Evolutionary conservation across 768 basidiomycete genomes (phyloP).

Genomic region (Amanita rubescens): DNA sequence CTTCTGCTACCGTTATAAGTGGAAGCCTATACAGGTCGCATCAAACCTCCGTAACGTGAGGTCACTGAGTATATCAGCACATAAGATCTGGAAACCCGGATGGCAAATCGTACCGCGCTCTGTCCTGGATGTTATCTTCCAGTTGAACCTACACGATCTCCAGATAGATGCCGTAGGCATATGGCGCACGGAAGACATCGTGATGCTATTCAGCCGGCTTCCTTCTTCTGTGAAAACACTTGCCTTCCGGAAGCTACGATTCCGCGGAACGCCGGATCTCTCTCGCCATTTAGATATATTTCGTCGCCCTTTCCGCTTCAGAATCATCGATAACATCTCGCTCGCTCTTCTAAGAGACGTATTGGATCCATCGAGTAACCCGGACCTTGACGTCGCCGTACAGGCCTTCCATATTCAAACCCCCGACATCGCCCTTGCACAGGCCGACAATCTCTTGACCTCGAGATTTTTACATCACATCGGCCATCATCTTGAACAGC

Average conservation of each 20-base stretch:
- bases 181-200: neutral
- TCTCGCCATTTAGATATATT: neutral
- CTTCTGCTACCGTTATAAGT: neutral
- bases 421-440: too few relatives aligned
- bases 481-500: neutral
- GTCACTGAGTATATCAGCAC: neutral
- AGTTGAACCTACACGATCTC: neutral
- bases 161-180: neutral
- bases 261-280: neutral
- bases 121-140: neutral
- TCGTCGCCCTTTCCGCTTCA: conserved; percentile 1
- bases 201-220: neutral
- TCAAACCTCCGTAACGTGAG: neutral
- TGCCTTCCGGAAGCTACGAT: neutral
- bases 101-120: neutral
- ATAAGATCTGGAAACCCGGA: neutral
- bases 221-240: neutral
- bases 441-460: neutral
- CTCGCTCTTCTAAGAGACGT: conserved; percentile 1
- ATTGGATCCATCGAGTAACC: conserved; percentile 1
- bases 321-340: neutral
- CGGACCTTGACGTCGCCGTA: neutral
- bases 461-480: conserved; percentile 2
- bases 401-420: too few relatives aligned
- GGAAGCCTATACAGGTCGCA: neutral